These are phyloP conservation scores for Cotoneaster glaucophyllus DNA, from an alignment of 306 rosid genomes.

Conservation along the genomic window DNA sequence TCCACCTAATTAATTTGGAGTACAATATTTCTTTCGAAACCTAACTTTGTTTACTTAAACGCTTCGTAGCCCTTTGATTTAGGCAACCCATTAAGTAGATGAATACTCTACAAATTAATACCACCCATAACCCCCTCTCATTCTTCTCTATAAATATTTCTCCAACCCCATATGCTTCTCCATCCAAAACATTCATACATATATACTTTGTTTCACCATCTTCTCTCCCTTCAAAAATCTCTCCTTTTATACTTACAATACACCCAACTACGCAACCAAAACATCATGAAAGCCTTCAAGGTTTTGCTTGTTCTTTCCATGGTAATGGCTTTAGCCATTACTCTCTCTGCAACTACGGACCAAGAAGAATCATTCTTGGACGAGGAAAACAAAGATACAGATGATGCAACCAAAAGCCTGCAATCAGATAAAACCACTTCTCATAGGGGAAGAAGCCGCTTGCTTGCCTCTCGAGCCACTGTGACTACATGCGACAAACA, in stretches of 20 bases:
- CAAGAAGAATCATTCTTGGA: background rate
- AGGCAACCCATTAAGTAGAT: constrained; percentile 27
- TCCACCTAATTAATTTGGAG: background rate
- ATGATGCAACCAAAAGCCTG: background rate
- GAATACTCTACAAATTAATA: background rate
- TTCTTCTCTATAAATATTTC: constrained; percentile 33
- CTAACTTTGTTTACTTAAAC: constrained; percentile 19
- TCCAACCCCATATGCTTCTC: constrained; percentile 8
- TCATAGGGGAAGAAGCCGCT: constrained; percentile 24
- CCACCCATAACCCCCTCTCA: background rate
- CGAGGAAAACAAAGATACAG: background rate
- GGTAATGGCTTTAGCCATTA: constrained; percentile 33
- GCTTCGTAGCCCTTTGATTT: constrained; percentile 19
- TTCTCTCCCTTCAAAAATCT: background rate
- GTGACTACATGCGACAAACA: constrained; percentile 39
- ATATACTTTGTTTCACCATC: background rate
- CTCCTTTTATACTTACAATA: background rate
- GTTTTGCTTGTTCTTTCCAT: constrained; percentile 29
- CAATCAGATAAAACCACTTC: background rate
- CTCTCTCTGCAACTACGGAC: constrained; percentile 14
- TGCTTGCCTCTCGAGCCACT: constrained; percentile 18
- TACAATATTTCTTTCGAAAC: constrained; percentile 15
- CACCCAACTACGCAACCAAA: background rate
- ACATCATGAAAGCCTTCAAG: constrained; percentile 30
- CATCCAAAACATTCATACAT: constrained; percentile 11